Evolutionary conservation across 352 stramenopile genomes (phyloP).

Genomic region (Pythium dissotocum): DNA sequence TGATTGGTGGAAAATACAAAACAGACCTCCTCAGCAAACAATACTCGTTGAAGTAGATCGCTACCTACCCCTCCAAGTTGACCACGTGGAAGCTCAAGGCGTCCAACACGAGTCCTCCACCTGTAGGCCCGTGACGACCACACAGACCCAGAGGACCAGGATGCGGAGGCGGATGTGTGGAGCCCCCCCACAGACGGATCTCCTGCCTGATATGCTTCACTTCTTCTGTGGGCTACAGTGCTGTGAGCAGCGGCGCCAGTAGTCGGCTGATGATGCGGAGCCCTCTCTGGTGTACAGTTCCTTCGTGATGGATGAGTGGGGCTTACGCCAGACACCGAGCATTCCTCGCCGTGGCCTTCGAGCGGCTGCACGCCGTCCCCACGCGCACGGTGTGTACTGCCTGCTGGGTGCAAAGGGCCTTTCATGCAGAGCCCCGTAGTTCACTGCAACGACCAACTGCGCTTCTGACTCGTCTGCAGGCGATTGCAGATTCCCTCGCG

Average conservation of each 20-base stretch:
- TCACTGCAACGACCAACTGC: not conserved
- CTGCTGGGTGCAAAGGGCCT: not conserved
- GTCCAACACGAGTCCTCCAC: constrained; percentile 26
- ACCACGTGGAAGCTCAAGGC: constrained; percentile 18
- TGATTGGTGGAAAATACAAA: constrained; percentile 9
- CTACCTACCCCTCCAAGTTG: constrained; percentile 15
- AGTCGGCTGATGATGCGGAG: not conserved
- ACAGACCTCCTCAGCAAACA: not conserved
- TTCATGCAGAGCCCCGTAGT: not conserved
- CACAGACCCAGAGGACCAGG: not conserved
- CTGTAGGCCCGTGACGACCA: constrained; percentile 13
- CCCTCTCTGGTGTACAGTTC: not conserved
- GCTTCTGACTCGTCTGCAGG: not conserved
- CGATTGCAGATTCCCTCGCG: not conserved
- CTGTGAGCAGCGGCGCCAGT: not conserved
- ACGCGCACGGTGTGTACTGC: not conserved
- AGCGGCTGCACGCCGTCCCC: not conserved
- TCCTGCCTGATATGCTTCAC: not conserved
- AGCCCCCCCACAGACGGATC: not conserved
- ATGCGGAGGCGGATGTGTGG: not conserved
- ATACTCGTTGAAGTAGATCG: constrained; percentile 10
- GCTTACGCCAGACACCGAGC: not conserved
- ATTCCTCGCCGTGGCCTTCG: not conserved
- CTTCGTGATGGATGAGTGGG: not conserved
- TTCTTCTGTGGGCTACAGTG: too few relatives aligned